These are phyloP conservation scores for Russula emetica DNA, from an alignment of 768 basidiomycete species.

Conservation along the genomic window DNA sequence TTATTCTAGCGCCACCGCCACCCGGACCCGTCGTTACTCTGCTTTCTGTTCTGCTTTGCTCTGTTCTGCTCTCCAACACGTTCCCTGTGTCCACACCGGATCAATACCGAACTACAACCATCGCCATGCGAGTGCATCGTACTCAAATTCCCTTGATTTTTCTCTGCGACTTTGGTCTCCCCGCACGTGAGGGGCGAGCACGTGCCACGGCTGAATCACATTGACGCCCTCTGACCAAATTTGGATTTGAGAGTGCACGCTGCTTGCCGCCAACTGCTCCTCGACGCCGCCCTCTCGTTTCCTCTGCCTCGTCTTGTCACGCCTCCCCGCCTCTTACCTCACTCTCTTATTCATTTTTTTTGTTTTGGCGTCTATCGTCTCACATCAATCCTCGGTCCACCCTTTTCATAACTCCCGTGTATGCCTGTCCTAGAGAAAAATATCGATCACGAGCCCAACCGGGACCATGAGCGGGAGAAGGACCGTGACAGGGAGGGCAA, in stretches of 20 bases:
- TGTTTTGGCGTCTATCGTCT: background rate
- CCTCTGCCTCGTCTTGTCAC: constrained; percentile 9
- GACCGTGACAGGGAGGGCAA: constrained; percentile 28
- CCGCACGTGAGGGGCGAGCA: constrained; percentile 11
- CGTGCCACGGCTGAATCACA: background rate
- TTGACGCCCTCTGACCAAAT: constrained; percentile 16
- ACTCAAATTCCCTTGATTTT: background rate
- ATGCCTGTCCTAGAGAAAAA: constrained; percentile 30
- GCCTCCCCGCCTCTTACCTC: constrained; percentile 8
- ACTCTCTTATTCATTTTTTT: constrained; percentile 16
- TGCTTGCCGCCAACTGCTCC: constrained; percentile 20
- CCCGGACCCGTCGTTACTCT: background rate
- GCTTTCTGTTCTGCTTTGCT: background rate
- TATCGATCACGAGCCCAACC: constrained; percentile 24
- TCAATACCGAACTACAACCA: background rate
- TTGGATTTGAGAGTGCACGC: constrained; percentile 14
- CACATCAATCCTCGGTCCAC: background rate
- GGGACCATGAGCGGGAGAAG: constrained; percentile 27
- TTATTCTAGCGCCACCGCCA: background rate
- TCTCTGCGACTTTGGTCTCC: background rate
- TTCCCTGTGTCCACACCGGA: background rate
- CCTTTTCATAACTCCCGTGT: constrained; percentile 1
- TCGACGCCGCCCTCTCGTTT: constrained; percentile 22
- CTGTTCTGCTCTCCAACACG: background rate
- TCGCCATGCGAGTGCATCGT: background rate